Evolutionary conservation across 768 basidiomycete genomes (phyloP), one percentile per base, ranked within the genome.

Genomic region (Rhizopogon rudus): DNA sequence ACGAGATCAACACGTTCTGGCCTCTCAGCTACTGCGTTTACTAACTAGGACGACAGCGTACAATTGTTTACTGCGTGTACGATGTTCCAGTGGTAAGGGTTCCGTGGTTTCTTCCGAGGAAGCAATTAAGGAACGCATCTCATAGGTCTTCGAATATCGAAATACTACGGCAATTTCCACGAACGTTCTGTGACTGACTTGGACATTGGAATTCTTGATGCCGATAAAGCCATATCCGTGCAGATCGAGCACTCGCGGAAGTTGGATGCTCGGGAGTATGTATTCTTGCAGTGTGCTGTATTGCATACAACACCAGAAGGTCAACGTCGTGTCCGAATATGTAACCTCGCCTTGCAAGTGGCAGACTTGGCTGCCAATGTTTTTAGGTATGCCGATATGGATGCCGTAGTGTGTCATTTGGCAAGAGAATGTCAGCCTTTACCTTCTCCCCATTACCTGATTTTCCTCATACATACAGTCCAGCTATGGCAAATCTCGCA

Each of bases 301-400:
- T 74, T 99, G 37, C 93, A 98, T 65, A 98, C 97, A 3, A 84
- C 85, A 1, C 65, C 78, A 1, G 67, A 73, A 1, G 97, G 97
- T 2, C 78, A 90, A 63, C 80, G 97, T 41, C 77, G 92, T 55
- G 94, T 98, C 35, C 77, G 97, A 52, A 83, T 85, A 29, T 80
- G 86, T 65, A 99, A 99, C 62, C 72, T 98, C n/a, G 88, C 87
- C 1, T 67, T 98, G 55, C 86, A 84, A 44, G 84, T 92, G 1
- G 88, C 84, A 2, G 80, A 85, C 40, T 72, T 98, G 59, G 91
- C 93, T n/a, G 91, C 86, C 8, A 94, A 88, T 66, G 85, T 98
- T 10, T 99, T 95, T 74, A 83, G 88, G 50, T 91, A 76, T 69
- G 93, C 93, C 12, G 97, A 99, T 71, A 79, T 93, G 75, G 95